These are phyloP conservation scores for Colletotrichum chrysophilum DNA, from an alignment of 2,329 filamentous ascomycete species.

Conservation along the genomic window DNA sequence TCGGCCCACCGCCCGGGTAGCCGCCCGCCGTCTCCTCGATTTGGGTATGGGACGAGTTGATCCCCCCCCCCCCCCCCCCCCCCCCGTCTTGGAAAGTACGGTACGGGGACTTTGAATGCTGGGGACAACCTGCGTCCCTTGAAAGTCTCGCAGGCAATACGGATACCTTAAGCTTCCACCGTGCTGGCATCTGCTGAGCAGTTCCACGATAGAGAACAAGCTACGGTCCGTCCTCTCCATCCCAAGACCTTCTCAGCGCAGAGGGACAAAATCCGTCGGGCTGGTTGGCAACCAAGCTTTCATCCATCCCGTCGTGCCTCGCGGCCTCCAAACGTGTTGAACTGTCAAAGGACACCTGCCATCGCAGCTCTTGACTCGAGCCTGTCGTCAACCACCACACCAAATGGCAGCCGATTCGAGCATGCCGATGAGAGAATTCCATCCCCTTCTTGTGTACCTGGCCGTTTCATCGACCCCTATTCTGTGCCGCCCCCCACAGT, in stretches of 20 bases:
- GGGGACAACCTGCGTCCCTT: neutral
- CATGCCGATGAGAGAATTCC: slow-evolving; percentile 9
- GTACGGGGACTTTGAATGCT: neutral
- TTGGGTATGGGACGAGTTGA: neutral
- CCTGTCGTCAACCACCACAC: neutral
- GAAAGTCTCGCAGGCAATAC: neutral
- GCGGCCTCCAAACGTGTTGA: neutral
- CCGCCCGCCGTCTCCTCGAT: neutral
- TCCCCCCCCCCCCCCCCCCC: neutral
- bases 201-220: neutral
- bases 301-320: neutral
- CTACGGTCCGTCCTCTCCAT: neutral
- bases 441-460: neutral
- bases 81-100: neutral
- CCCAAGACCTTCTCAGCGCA: neutral
- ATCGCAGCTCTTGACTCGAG: slow-evolving; percentile 19
- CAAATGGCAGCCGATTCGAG: neutral
- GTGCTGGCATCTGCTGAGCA: neutral
- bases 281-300: neutral
- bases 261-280: neutral
- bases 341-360: slow-evolving; percentile 4
- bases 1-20: neutral
- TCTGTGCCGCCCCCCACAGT: neutral
- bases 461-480: slow-evolving; percentile 16
- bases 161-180: neutral